Evolutionary conservation across 768 basidiomycete genomes (phyloP).

Genomic region (Pleurotus tuoliensis): DNA sequence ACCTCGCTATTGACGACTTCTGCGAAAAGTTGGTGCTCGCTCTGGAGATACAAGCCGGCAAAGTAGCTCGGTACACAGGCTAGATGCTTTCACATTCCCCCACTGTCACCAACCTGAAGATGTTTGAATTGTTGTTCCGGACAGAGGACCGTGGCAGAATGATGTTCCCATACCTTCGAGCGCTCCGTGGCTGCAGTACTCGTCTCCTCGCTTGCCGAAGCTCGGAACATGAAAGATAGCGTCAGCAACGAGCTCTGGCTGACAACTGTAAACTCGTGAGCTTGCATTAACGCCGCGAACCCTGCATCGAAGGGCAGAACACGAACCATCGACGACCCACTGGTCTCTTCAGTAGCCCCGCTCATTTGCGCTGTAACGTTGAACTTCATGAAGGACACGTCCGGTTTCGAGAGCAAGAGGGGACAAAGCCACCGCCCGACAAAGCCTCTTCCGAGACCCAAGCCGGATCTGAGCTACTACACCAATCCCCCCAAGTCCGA

Average conservation of each 20-base stretch:
- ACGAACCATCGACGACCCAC: not conserved
- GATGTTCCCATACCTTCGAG: not conserved
- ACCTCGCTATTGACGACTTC: no score
- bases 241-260: not conserved
- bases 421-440: not conserved
- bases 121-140: no score
- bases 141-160: not conserved
- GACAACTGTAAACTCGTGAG: not conserved
- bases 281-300: not conserved
- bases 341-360: not conserved
- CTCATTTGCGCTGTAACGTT: not conserved
- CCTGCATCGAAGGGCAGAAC: not conserved
- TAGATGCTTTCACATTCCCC: no score
- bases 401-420: not conserved
- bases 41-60: no score
- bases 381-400: not conserved
- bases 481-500: constrained; percentile 17
- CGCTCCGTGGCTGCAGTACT: not conserved
- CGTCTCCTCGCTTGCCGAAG: not conserved
- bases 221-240: not conserved
- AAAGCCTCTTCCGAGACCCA: not conserved
- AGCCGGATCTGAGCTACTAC: constrained; percentile 6
- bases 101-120: no score
- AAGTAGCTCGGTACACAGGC: no score
- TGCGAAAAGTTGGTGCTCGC: no score